These are phyloP conservation scores for Hippophae tibetana DNA, from an alignment of 306 rosid species.

Conservation along the genomic window DNA sequence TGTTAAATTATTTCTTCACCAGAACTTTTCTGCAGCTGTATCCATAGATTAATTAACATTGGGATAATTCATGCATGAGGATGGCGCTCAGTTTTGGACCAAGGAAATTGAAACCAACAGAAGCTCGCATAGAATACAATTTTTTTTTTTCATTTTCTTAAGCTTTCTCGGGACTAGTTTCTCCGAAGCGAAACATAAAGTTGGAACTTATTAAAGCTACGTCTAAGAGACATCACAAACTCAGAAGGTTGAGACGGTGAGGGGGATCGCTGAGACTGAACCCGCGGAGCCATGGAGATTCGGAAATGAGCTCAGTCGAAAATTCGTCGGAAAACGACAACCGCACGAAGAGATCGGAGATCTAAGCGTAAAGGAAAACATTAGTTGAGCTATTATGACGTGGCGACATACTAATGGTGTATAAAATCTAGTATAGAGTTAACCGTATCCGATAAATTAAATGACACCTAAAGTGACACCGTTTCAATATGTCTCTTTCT, in stretches of 20 bases:
- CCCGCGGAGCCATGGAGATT: constrained; percentile 83
- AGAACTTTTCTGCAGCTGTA: not conserved
- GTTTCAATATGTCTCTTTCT: too few relatives aligned
- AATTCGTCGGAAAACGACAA: not conserved
- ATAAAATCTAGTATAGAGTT: too few relatives aligned
- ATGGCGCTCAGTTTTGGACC: not conserved
- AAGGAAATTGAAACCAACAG: not conserved
- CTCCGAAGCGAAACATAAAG: constrained; percentile 7
- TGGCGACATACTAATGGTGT: too few relatives aligned
- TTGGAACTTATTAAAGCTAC: not conserved
- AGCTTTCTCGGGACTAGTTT: not conserved
- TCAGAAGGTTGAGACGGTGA: constrained; percentile 99
- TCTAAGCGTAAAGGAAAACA: not conserved
- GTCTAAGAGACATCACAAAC: constrained; percentile 32
- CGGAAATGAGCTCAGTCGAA: constrained; percentile 15
- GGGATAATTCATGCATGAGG: not conserved
- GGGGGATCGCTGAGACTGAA: constrained; percentile 65
- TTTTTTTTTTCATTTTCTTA: not conserved
- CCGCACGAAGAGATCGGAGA: constrained; percentile 16
- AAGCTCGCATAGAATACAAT: not conserved
- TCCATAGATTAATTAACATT: not conserved
- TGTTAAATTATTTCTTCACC: not conserved
- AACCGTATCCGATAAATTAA: too few relatives aligned
- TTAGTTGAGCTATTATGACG: too few relatives aligned
- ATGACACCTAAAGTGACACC: too few relatives aligned